phyloP scores from a whole-genome alignment of 345 rosid species.

The Mangifera indica region DNA sequence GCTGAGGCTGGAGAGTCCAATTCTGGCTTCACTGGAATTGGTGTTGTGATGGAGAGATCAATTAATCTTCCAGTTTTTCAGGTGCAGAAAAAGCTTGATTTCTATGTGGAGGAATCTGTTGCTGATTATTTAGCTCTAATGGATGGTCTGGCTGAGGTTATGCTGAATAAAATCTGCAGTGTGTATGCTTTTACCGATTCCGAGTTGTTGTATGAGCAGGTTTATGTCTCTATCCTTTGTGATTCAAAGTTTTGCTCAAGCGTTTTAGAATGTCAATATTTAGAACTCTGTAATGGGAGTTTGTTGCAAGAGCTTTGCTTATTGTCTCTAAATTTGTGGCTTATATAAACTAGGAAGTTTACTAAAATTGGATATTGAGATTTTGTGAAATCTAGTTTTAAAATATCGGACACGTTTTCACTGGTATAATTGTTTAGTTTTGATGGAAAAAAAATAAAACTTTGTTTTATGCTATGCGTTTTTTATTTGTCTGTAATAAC shows the following conservation, averaged over 20 bases:
- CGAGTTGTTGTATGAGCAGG: conserved; percentile 65
- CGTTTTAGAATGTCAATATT: not conserved
- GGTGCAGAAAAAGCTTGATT: conserved; percentile 89
- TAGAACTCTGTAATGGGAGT: not conserved
- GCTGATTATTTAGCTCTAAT: conserved; percentile 82
- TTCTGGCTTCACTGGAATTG: conserved; percentile 77
- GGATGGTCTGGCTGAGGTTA: conserved; percentile 81
- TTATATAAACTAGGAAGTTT: too few species aligned
- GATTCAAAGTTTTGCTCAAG: not conserved
- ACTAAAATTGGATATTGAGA: too few species aligned
- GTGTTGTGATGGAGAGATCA: conserved; percentile 79
- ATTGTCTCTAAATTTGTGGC: too few species aligned
- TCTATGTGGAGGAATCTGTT: conserved; percentile 74
- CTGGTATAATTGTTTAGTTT: not conserved
- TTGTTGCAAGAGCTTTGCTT: not conserved
- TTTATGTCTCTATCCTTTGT: conserved; percentile 15
- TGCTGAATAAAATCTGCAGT: conserved; percentile 48
- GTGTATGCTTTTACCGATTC: conserved; percentile 85
- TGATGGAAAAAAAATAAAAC: not conserved
- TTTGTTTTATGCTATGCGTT: not conserved
- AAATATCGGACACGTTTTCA: not conserved
- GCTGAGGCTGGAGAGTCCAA: conserved; percentile 50
- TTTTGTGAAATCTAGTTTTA: too few species aligned
- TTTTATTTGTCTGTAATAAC: not conserved
- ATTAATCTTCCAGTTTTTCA: conserved; percentile 50